These are phyloP conservation scores for Ogataea methylovora DNA, from an alignment of 805 yeast genomes.

Conservation along the genomic window DNA sequence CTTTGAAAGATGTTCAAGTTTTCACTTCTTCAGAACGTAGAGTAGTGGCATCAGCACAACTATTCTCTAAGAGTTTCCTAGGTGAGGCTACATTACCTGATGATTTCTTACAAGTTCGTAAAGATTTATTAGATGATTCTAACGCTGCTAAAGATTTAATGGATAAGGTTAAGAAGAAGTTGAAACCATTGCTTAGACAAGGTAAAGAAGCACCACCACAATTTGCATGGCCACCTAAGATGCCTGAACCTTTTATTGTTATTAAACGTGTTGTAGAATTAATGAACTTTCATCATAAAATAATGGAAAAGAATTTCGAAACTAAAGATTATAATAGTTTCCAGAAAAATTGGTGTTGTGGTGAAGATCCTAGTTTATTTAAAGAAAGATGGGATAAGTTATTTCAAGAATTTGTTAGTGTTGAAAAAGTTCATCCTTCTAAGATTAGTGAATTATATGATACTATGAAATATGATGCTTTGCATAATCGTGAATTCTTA, in stretches of 20 bases:
- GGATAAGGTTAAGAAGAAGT: slow-evolving; percentile 96
- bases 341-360: slow-evolving; percentile 91
- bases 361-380: slow-evolving; percentile 85
- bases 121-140: slow-evolving; percentile 89
- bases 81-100: slow-evolving; percentile 67
- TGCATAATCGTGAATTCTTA: slow-evolving; percentile 87
- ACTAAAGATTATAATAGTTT: slow-evolving; percentile 57
- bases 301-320: slow-evolving; percentile 75
- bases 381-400: slow-evolving; percentile 96
- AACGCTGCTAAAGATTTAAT: slow-evolving; percentile 96
- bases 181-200: slow-evolving; percentile 88
- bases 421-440: slow-evolving; percentile 96
- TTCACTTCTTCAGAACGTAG: slow-evolving; percentile 92
- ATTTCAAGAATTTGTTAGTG: slow-evolving; percentile 83
- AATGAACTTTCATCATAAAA: slow-evolving; percentile 83
- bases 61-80: slow-evolving; percentile 70
- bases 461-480: slow-evolving; percentile 97
- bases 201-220: slow-evolving; percentile 97
- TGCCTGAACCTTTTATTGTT: slow-evolving; percentile 95
- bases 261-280: slow-evolving; percentile 90
- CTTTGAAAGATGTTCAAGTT: slow-evolving; percentile 77
- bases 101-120: slow-evolving; percentile 73
- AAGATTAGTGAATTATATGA: slow-evolving; percentile 95
- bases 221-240: slow-evolving; percentile 97
- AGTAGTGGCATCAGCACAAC: slow-evolving; percentile 85